Evolutionary conservation across 2,329 filamentous ascomycete species (phyloP).

Genomic region (Penicillium sp.): DNA sequence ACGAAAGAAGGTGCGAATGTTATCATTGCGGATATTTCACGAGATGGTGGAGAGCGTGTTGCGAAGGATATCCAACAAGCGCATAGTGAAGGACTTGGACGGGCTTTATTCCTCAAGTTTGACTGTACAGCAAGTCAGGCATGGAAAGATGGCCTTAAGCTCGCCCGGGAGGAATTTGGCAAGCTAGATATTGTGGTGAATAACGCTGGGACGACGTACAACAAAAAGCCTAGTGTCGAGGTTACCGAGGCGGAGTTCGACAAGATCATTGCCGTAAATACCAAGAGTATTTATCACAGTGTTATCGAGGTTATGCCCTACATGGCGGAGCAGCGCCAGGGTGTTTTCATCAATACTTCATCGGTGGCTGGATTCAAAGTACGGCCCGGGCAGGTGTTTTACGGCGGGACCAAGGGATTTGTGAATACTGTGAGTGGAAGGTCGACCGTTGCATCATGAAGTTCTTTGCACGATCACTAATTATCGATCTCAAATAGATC

Average conservation of each 20-base stretch:
- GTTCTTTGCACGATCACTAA: background rate
- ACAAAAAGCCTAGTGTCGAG: constrained; percentile 41
- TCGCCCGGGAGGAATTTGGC: constrained; percentile 14
- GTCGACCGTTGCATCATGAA: no score
- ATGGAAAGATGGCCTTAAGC: background rate
- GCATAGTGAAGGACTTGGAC: background rate
- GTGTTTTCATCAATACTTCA: constrained; percentile 46
- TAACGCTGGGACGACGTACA: constrained; percentile 47
- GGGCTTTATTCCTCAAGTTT: background rate
- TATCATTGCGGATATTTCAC: background rate
- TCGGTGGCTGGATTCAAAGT: constrained; percentile 42
- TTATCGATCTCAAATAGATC: constrained; percentile 12
- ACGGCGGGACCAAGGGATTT: constrained; percentile 47
- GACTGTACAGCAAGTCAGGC: background rate
- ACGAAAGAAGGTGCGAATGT: constrained; percentile 1
- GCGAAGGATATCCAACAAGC: background rate
- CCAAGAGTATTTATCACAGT: constrained; percentile 44
- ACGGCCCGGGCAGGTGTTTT: constrained; percentile 46
- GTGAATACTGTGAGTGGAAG: constrained; percentile 38
- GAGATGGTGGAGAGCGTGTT: background rate
- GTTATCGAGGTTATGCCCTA: constrained; percentile 39
- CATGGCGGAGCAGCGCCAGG: constrained; percentile 37
- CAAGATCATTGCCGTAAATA: constrained; percentile 45
- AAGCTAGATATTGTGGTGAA: constrained; percentile 50
- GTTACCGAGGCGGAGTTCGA: constrained; percentile 48